A percentile compares a stretch with the other conserved stretches of the same genome.
phyloP scores from a whole-genome alignment of 1,284 basidiomycete species.

The Anthracocystis walkeri region DNA sequence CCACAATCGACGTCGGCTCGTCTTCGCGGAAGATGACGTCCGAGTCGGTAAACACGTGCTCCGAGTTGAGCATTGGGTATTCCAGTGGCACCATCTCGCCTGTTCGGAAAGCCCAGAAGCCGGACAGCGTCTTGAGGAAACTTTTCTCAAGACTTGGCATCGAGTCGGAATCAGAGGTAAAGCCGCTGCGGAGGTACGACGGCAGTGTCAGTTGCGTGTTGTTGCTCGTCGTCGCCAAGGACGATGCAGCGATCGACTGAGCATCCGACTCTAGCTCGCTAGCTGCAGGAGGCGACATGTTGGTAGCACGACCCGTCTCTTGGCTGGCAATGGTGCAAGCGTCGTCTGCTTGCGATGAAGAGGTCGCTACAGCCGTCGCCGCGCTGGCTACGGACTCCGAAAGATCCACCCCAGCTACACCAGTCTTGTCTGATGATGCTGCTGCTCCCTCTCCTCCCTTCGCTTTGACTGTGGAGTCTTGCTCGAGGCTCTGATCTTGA shows the following conservation, averaged over 20 bases:
- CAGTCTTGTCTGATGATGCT: background rate
- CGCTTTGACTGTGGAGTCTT: conserved; percentile 26
- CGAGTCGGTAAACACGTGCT: conserved; percentile 87
- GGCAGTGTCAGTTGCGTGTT: conserved; percentile 37
- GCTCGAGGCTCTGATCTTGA: conserved; percentile 60
- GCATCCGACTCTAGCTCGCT: conserved; percentile 57
- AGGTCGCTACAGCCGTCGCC: conserved; percentile 11
- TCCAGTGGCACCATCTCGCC: conserved; percentile 73
- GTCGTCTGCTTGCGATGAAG: conserved; percentile 35
- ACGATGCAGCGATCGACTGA: conserved; percentile 47
- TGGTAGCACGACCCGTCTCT: conserved; percentile 31
- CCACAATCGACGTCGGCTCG: conserved; percentile 97
- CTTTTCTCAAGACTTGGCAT: conserved; percentile 49
- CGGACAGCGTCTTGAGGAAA: conserved; percentile 85
- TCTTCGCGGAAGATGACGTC: conserved; percentile 90
- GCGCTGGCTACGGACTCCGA: conserved; percentile 18
- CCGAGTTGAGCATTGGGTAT: conserved; percentile 72
- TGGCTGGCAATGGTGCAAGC: conserved; percentile 39
- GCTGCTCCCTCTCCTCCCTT: background rate
- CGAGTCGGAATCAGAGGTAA: conserved; percentile 49
- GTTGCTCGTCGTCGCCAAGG: conserved; percentile 40
- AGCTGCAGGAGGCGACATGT: conserved; percentile 31
- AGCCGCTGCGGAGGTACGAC: conserved; percentile 47
- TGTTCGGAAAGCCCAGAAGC: conserved; percentile 74
- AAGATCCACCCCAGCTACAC: conserved; percentile 5